Evolutionary conservation across 2,329 filamentous ascomycete species (phyloP), one percentile per base, ranked within the genome.

Genomic region (Colletotrichum eleusines): DNA sequence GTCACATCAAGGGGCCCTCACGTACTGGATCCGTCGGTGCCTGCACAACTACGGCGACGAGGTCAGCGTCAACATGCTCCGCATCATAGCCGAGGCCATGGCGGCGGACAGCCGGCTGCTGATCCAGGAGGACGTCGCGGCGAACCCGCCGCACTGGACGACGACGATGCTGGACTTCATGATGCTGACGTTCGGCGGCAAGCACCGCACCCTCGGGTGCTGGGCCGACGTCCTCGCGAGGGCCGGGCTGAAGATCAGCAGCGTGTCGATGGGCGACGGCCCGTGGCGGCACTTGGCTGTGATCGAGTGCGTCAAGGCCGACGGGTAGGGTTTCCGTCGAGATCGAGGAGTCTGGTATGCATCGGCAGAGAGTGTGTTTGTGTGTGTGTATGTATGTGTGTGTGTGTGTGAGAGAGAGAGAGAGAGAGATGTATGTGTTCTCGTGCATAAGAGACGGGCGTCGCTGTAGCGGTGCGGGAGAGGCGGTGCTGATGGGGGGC

Each of bases 11-110:
- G 80, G 78, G 3, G 81, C 81, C 8, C 71, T 79, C 20, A 72
- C 79, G 7, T 82, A 83, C 73, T 79, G 76, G 74, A 79, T 80
- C 67, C 76, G 76, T 46, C 78, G 79, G n/a, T 79, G 79, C 54
- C 76, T 83, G 4, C 81, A 83, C 67, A 79, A 83, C 67, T 82
- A 81, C 72, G 73, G 76, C 35, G 80, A 81, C 65, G 74, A 76
- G 1, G 73, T 77, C 16, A 76, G 75, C 6, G 74, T 78, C 2
- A 66, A 74, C 44, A 81, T 82, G 11, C 74, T 83, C 28, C 62
- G 75, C 63, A 75, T 76, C 14, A 64, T 81, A 3, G 69, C 74
- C 1, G 73, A 73, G 3, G 79, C 80, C 35, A 77, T 81, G 76
- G 76, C 75, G 12, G 35, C 63, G 0, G 78, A 81, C 61, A 81